Percentiles rank a stretch among this genome's conserved stretches.
Conservation (phyloP, 2,329 filamentous ascomycete species). For the Verticillium tricorpus region DNA sequence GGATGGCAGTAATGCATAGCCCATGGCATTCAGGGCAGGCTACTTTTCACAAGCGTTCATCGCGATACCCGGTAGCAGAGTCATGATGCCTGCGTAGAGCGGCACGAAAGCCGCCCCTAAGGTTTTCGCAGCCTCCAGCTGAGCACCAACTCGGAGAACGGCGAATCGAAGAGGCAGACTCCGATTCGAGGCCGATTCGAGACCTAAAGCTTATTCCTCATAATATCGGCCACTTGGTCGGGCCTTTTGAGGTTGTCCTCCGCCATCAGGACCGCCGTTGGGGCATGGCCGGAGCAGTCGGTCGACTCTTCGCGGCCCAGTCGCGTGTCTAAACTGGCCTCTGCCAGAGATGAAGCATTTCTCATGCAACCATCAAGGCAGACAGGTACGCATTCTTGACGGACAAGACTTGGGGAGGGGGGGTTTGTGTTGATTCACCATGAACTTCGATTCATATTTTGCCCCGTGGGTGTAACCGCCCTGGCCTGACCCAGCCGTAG, state of each 20-base stretch:
- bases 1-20: constrained; percentile 35
- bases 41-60: constrained; percentile 42
- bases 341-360: constrained; percentile 14
- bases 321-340: constrained; percentile 45
- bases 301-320: constrained; percentile 20
- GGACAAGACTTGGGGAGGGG: not conserved
- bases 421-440: not conserved
- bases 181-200: constrained; percentile 15
- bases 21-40: constrained; percentile 44
- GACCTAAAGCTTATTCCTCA: constrained; percentile 18
- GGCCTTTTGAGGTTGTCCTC: constrained; percentile 31
- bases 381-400: not conserved
- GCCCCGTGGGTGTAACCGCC: too few relatives aligned
- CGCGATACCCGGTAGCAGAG: constrained; percentile 26
- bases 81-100: constrained; percentile 41
- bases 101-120: constrained; percentile 34
- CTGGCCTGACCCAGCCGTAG: too few relatives aligned
- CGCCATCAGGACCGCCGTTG: constrained; percentile 4
- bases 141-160: constrained; percentile 35
- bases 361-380: not conserved
- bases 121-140: constrained; percentile 24
- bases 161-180: constrained; percentile 37
- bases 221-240: constrained; percentile 27
- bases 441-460: too few relatives aligned
- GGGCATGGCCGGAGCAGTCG: constrained; percentile 27